Evolutionary conservation across 352 stramenopile species (phyloP), one percentile per base, ranked within the genome.

Genomic region (Pythium grandisporangium): DNA sequence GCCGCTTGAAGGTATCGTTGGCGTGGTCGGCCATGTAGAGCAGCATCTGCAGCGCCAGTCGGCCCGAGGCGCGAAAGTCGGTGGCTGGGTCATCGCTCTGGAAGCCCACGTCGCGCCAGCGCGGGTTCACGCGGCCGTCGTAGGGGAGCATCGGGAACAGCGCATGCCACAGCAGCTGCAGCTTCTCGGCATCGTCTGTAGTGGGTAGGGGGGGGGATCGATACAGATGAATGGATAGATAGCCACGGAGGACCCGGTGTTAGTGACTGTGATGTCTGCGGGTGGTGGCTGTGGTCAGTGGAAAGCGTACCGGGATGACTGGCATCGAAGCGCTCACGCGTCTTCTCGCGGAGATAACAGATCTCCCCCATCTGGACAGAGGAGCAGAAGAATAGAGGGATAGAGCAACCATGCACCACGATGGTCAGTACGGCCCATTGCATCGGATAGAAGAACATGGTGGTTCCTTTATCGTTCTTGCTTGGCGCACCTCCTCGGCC

Each of bases 1-100:
- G 78, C 29, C 72, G 69, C 72, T 85, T 80, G 45, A 85, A 76
- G 34, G 83, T 67, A 36, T 85, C 69, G 38, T 83, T 79, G 32
- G 74, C 51, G 40, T 80, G 65, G 14, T 85, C 72, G 8, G 69
- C 66, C 26, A 81, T 80, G 51, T 77, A 79, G 11, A 85, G 55
- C 27, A 85, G 59, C 69, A 83, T 81, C 30, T 71, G 63, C 19
- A 83, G 49, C 12, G 64, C 72, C 14, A 85, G 51, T 13, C 67
- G 63, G 4, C 72, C 69, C 2, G 72, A 83, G 2, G 69, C 69
- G 25, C 72, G 69, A 32, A 85, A 58, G 30, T 85, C 72, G 3
- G 69, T 80, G 8, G 48, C 63, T 5, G 70, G 70, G 21, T 85
- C 72, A 34, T 83, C 55, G 29, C 75, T 83, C 72, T 84, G 71